Evolutionary conservation across 2,329 filamentous ascomycete species (phyloP), one percentile per base, ranked within the genome.

Genomic region (Colletotrichum sp.): DNA sequence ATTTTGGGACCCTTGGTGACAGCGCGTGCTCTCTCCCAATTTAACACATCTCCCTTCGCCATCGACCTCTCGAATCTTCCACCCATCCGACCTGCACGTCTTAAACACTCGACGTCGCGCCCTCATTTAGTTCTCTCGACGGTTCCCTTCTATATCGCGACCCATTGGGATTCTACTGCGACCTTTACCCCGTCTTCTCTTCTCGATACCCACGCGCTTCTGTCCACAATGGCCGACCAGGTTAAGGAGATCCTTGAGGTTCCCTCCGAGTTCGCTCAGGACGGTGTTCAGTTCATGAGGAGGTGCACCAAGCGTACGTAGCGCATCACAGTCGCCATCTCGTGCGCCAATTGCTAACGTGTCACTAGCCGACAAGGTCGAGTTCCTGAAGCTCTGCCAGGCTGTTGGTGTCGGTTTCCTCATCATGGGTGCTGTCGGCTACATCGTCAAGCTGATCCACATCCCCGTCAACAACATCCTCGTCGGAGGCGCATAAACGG

Each of bases 381-480:
- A 88, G 80, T 88, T 88, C 78, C 80, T 87, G 70, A 85, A 85
- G 78, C 84, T 88, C 72, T 87, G 85, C 82, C 88, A 89, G 86
- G 92, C 92, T 77, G 92, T 94, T 77, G 93, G 92, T 75, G 89
- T 93, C 78, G 93, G 93, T 76, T 94, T 94, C 86, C 84, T 94
- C 78, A 90, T 94, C 84, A 94, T 93, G 92, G 92, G 92, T 78
- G 91, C 91, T 64, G 92, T 94, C 74, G 92, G 92, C 78, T 94
- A 93, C 85, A 85, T 94, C 78, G 92, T 94, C 82, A 94, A 94
- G 89, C 88, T 94, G 82, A 92, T 94, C 78, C 92, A 94, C 84
- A 93, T 94, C 65, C 92, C 92, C 78, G 89, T 94, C 78, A 94
- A 94, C 89, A 92, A 93, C 84, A 91, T 93, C 76, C 89, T 94